Conservation (phyloP, 108 stramenopile species). For the Asterionellopsis glacialis region DNA sequence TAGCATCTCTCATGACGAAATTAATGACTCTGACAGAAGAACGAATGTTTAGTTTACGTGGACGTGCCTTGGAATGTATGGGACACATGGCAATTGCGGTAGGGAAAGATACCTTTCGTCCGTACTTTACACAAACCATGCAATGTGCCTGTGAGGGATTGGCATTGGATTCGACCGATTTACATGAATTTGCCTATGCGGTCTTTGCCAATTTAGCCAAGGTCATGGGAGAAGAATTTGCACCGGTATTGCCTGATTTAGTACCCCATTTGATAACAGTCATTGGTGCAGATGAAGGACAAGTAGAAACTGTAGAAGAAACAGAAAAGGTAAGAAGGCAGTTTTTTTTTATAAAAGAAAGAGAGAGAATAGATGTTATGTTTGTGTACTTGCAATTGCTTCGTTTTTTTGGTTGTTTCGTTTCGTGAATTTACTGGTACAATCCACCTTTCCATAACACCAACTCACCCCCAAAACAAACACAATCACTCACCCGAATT, state of each 20-base stretch:
- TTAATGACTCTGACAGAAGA: conserved; percentile 81
- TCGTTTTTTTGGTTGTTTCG: conserved; percentile 7
- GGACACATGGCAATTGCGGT: conserved; percentile 99
- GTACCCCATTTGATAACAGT: conserved; percentile 91
- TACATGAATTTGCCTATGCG: conserved; percentile 95
- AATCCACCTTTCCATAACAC: too few species aligned
- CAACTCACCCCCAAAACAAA: too few species aligned
- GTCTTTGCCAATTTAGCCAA: conserved; percentile 95
- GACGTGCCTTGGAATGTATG: conserved; percentile 97
- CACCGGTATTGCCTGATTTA: conserved; percentile 79
- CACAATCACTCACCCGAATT: background rate
- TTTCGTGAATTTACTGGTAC: too few species aligned
- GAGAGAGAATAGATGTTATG: background rate
- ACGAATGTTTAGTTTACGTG: conserved; percentile 76
- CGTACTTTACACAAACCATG: conserved; percentile 92
- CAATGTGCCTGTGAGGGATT: conserved; percentile 84
- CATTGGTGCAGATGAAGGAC: conserved; percentile 78
- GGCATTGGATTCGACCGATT: conserved; percentile 80
- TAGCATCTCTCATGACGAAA: conserved; percentile 79
- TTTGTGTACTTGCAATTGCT: background rate
- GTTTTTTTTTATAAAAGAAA: background rate
- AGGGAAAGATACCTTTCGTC: conserved; percentile 89
- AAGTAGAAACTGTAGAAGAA: conserved; percentile 64
- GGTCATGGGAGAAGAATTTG: conserved; percentile 95
- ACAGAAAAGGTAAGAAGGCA: conserved; percentile 46